Evolutionary conservation across 108 stramenopile genomes (phyloP).

Genomic region (Phaeodactylum tricornutum): DNA sequence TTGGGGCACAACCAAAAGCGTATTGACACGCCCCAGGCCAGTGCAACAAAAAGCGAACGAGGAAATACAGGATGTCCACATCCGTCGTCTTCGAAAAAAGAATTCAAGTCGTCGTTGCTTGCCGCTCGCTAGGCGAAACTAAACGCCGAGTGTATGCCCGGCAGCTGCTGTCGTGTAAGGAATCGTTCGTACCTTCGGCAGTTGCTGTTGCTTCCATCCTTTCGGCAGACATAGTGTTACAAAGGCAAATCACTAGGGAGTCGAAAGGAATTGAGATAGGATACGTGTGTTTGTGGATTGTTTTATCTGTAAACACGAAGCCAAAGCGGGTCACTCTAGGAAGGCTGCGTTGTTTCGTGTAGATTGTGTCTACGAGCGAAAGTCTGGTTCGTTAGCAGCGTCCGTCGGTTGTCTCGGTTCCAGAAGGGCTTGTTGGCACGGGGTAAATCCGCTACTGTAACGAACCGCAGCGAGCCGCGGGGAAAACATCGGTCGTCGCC

Average conservation of each 20-base stretch:
- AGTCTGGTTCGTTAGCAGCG: too few species aligned
- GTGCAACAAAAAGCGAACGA: not conserved
- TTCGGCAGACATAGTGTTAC: not conserved
- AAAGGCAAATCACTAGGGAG: not conserved
- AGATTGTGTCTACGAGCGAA: not conserved
- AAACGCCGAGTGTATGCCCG: not conserved
- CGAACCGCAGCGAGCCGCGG: not conserved
- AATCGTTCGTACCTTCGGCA: constrained; percentile 12
- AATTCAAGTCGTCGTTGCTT: not conserved
- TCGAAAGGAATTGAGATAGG: not conserved
- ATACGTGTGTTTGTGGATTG: not conserved
- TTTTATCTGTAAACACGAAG: not conserved
- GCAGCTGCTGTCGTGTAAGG: not conserved
- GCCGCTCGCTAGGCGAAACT: not conserved
- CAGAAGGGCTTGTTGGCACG: too few species aligned
- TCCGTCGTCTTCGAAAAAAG: not conserved
- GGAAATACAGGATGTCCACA: not conserved
- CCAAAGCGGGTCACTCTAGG: not conserved
- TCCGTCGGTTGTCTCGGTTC: too few species aligned
- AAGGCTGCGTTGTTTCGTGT: not conserved
- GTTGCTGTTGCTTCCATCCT: constrained; percentile 23
- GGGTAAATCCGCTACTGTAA: not conserved
- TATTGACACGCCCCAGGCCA: not conserved
- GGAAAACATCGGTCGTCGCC: not conserved
- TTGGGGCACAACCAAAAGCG: not conserved